Conservation (phyloP, 768 basidiomycete genomes). For the Tylopilus intermedius region DNA sequence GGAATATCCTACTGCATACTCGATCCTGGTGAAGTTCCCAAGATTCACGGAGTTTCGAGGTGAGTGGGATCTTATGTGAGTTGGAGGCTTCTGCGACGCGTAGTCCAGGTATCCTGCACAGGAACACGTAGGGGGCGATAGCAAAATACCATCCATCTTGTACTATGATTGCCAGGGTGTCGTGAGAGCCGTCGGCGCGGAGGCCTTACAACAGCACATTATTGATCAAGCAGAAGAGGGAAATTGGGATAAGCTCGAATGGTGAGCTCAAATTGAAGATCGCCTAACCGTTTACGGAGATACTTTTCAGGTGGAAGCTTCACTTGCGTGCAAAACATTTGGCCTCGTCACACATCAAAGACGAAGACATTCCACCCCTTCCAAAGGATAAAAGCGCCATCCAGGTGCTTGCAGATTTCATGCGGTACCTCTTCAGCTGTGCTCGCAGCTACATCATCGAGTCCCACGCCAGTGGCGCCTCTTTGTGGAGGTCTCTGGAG, state of each 20-base stretch:
- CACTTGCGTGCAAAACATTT: slow-evolving; percentile 30
- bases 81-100: background rate
- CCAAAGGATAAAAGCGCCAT: slow-evolving; percentile 17
- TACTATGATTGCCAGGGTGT: slow-evolving; percentile 42
- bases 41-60: slow-evolving; percentile 27
- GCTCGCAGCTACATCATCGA: slow-evolving; percentile 21
- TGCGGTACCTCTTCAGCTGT: slow-evolving; percentile 24
- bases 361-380: slow-evolving; percentile 20
- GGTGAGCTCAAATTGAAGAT: background rate
- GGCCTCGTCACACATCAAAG: slow-evolving; percentile 19
- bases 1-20: slow-evolving; percentile 36
- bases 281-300: background rate
- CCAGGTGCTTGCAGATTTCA: slow-evolving; percentile 24
- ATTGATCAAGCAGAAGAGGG: slow-evolving; percentile 3
- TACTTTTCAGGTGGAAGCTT: slow-evolving; percentile 17
- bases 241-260: slow-evolving; percentile 4
- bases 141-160: slow-evolving; percentile 46
- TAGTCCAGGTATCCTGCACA: slow-evolving; percentile 41
- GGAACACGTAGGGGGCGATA: slow-evolving; percentile 41
- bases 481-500: slow-evolving; percentile 3
- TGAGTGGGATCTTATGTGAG: background rate
- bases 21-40: slow-evolving; percentile 32
- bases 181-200: slow-evolving; percentile 41
- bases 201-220: slow-evolving; percentile 13
- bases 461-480: slow-evolving; percentile 24